These are phyloP conservation scores for Neltuma alba DNA, from an alignment of 306 rosid genomes.

Conservation along the genomic window DNA sequence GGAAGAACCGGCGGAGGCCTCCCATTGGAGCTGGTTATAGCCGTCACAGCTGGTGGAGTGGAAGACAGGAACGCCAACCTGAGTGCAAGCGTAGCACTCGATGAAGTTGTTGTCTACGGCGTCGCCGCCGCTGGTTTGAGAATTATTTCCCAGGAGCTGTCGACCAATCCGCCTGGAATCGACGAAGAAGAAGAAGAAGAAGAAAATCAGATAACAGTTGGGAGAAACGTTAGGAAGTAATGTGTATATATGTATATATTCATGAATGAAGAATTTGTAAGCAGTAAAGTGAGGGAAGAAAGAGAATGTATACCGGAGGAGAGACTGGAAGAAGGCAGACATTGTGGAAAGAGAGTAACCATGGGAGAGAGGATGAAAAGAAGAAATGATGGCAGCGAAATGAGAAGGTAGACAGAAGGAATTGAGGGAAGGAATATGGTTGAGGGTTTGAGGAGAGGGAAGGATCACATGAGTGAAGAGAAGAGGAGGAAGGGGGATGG, in stretches of 20 bases:
- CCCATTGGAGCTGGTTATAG: conserved; percentile 79
- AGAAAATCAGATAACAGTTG: background rate
- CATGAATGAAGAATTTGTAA: background rate
- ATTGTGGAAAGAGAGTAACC: conserved; percentile 63
- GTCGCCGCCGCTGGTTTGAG: background rate
- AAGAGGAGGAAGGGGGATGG: too few relatives aligned
- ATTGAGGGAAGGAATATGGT: too few relatives aligned
- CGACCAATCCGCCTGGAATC: conserved; percentile 58
- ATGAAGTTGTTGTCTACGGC: conserved; percentile 37
- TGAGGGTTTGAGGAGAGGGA: background rate
- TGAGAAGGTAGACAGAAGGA: too few relatives aligned
- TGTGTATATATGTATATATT: too few relatives aligned
- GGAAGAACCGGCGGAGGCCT: conserved; percentile 89
- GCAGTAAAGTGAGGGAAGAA: background rate
- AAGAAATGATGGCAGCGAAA: background rate
- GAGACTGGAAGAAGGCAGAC: conserved; percentile 54
- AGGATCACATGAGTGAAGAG: background rate
- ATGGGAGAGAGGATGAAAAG: conserved; percentile 45
- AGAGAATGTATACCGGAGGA: conserved; percentile 46
- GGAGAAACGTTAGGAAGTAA: background rate
- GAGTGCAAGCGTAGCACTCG: conserved; percentile 96
- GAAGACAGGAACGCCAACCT: conserved; percentile 78
- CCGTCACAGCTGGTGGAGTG: conserved; percentile 95
- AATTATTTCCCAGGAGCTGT: conserved; percentile 25
- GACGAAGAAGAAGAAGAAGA: background rate